These are phyloP conservation scores for Pseudocercospora ulei DNA, from an alignment of 2,329 filamentous ascomycete species.

Conservation along the genomic window DNA sequence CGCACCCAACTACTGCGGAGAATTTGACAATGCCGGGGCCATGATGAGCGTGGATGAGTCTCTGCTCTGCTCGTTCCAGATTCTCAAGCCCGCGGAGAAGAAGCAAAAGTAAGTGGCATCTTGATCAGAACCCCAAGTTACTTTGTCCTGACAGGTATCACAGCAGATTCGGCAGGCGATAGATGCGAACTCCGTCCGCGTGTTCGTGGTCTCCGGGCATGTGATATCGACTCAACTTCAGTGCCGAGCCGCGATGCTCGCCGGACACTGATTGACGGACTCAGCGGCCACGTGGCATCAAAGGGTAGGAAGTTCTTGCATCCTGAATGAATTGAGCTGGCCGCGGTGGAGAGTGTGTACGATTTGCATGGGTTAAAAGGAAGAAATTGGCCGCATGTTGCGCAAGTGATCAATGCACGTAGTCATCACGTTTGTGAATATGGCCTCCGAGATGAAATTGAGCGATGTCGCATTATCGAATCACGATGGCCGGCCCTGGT, in stretches of 20 bases:
- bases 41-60: constrained; percentile 99
- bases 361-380: constrained; percentile 19
- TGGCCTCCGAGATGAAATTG: constrained; percentile 2
- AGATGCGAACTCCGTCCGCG: constrained; percentile 32
- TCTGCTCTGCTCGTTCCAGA: constrained; percentile 98
- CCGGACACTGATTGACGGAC: constrained; percentile 3
- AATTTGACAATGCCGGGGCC: constrained; percentile 97
- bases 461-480: constrained; percentile 1
- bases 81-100: constrained; percentile 99
- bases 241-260: constrained; percentile 14
- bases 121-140: too few relatives aligned
- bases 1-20: constrained; percentile 97
- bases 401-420: not conserved
- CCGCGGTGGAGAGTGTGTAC: constrained; percentile 13
- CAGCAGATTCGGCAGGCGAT: constrained; percentile 95
- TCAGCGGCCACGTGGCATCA: constrained; percentile 14
- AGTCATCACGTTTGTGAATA: not conserved
- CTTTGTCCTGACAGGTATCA: too few relatives aligned
- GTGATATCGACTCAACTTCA: constrained; percentile 12
- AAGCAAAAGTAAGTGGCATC: constrained; percentile 99
- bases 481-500: constrained; percentile 7
- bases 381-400: constrained; percentile 7
- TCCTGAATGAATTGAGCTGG: constrained; percentile 4
- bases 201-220: constrained; percentile 2
- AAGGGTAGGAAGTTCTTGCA: constrained; percentile 6